Percentiles rank a stretch among this genome's conserved stretches.
phyloP scores from a whole-genome alignment of 495 filamentous ascomycete genomes.

The Tuber umbilicatum region DNA sequence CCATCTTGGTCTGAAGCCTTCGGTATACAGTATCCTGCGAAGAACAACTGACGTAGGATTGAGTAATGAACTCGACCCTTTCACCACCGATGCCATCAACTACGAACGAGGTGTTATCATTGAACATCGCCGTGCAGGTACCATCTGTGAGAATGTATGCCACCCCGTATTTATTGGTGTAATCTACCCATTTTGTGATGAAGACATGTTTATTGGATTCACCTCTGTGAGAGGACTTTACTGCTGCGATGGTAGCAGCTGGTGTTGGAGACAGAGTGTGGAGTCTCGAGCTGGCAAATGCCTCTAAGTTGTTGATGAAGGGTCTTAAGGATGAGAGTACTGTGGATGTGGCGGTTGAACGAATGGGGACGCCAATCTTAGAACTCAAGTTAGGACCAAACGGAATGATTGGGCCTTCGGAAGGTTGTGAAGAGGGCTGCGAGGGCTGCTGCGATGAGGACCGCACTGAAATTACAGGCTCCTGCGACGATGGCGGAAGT shows the following conservation, averaged over 20 bases:
- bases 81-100: constrained; percentile 52
- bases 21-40: constrained; percentile 42
- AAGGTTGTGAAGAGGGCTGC: background rate
- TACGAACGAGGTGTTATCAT: constrained; percentile 56
- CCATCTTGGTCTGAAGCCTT: constrained; percentile 61
- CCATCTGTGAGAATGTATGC: constrained; percentile 82
- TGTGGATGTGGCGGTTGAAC: constrained; percentile 29
- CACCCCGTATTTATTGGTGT: constrained; percentile 81
- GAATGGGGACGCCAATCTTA: constrained; percentile 35
- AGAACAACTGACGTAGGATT: constrained; percentile 46
- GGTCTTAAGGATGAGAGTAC: constrained; percentile 32
- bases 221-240: constrained; percentile 30
- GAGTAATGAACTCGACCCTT: constrained; percentile 38
- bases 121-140: constrained; percentile 74
- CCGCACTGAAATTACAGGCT: background rate
- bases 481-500: background rate
- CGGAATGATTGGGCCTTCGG: constrained; percentile 23
- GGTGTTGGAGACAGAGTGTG: constrained; percentile 30
- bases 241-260: constrained; percentile 27
- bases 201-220: constrained; percentile 41
- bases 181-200: constrained; percentile 92
- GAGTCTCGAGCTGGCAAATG: constrained; percentile 26
- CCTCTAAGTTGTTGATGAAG: constrained; percentile 32
- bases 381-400: constrained; percentile 30
- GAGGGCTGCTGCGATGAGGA: background rate